A percentile compares a stretch with the other conserved stretches of the same genome.
phyloP scores from a whole-genome alignment of 805 yeast genomes.

The Pichia nanzhaoensis region DNA sequence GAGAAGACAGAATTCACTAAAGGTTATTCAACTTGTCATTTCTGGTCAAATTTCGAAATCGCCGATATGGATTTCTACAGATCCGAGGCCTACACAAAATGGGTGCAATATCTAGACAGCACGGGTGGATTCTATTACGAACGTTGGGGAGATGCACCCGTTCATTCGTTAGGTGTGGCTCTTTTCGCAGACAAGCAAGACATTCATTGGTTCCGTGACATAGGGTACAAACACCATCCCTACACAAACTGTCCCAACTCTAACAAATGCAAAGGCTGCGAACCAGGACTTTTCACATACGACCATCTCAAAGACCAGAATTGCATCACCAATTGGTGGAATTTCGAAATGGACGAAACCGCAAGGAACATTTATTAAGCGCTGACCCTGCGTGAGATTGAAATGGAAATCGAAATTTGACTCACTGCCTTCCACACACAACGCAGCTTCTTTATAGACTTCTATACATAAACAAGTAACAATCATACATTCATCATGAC shows the following conservation, averaged over 20 bases:
- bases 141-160: constrained; percentile 94
- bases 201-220: constrained; percentile 84
- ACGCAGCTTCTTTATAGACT: background rate
- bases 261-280: constrained; percentile 42
- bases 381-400: too few species aligned
- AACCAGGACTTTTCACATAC: constrained; percentile 50
- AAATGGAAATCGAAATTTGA: too few species aligned
- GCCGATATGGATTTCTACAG: constrained; percentile 79
- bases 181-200: constrained; percentile 61
- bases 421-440: too few species aligned
- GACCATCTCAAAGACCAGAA: constrained; percentile 55
- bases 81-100: constrained; percentile 55
- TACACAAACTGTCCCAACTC: constrained; percentile 68
- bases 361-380: constrained; percentile 3
- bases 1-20: constrained; percentile 32
- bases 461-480: too few species aligned
- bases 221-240: constrained; percentile 72
- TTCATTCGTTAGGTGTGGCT: constrained; percentile 68
- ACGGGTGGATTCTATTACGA: constrained; percentile 84
- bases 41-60: constrained; percentile 87
- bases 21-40: constrained; percentile 63
- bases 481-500: constrained; percentile 4
- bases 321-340: constrained; percentile 69
- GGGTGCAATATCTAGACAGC: constrained; percentile 57
- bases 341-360: constrained; percentile 31